A percentile compares a stretch with the other conserved stretches of the same genome.
phyloP scores from a whole-genome alignment of 208 protist genomes.

The Herpetomonas samuelpessoai region DNA sequence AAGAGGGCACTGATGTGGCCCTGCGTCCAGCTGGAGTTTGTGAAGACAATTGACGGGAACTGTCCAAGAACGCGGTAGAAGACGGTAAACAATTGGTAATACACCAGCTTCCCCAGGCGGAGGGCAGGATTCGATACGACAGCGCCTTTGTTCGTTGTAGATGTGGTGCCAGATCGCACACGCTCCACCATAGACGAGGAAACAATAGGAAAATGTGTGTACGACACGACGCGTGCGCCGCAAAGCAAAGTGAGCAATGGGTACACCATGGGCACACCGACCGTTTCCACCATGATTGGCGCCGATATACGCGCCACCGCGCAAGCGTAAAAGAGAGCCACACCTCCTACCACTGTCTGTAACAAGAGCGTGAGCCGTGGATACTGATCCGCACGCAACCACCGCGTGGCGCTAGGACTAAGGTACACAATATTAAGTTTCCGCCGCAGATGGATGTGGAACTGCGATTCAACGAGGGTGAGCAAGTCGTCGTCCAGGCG shows the following conservation, averaged over 20 bases:
- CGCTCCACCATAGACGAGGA: conserved; percentile 75
- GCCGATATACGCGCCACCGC: conserved; percentile 67
- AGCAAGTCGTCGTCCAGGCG: conserved; percentile 14
- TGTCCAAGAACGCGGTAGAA: conserved; percentile 89
- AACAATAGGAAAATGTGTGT: conserved; percentile 99
- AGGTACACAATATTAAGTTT: conserved; percentile 76
- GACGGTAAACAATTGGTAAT: conserved; percentile 89
- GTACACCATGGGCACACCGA: conserved; percentile 95
- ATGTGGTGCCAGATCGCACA: conserved; percentile 33
- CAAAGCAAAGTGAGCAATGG: conserved; percentile 88
- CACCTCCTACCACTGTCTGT: conserved; percentile 88
- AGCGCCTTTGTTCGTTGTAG: conserved; percentile 81
- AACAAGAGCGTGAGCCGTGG: conserved; percentile 91
- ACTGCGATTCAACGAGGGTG: conserved; percentile 46
- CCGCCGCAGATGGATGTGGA: conserved; percentile 53
- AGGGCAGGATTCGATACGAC: conserved; percentile 41
- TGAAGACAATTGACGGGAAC: conserved; percentile 83
- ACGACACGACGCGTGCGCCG: conserved; percentile 84
- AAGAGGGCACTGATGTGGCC: conserved; percentile 90
- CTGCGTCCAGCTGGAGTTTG: conserved; percentile 98
- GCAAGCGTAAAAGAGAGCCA: conserved; percentile 86
- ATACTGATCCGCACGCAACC: conserved; percentile 68
- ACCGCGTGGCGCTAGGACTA: conserved; percentile 27
- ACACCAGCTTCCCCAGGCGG: conserved; percentile 65
- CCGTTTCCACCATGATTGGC: conserved; percentile 91